Evolutionary conservation across 2,329 filamentous ascomycete species (phyloP), one percentile per base, ranked within the genome.

Genomic region (Keithomyces neogunnii): DNA sequence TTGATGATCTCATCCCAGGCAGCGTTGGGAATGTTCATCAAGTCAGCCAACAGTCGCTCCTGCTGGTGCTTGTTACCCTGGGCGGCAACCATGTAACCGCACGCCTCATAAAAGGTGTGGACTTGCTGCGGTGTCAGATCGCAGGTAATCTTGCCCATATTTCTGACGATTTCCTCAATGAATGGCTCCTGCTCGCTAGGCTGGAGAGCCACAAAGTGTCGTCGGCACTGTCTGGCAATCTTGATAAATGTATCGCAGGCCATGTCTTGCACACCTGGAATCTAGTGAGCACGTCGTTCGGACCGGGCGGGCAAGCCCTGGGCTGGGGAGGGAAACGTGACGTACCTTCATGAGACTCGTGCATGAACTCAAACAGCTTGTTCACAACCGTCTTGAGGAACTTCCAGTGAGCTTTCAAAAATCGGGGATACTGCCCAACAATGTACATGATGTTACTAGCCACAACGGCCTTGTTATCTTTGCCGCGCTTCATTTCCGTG

Each of bases 371-470:
- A 63, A 99, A 99, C 4, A 99, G 80, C 75, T 99, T 99, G 74
- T 99, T 99, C 64, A 99, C 93, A 19, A 99, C 93, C 2, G 93
- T 99, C 82, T 99, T 99, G 51, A 99, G 76, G 73, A 99, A 99
- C 69, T 99, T 99, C 93, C 93, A 99, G 69, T 99, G 93, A 1
- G 93, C 93, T 75, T 99, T 99, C 62, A 99, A 75, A 74, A 99
- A 99, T 26, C 93, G 88, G 38, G 93, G 93, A 66, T 99, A 99
- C 66, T 99, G 93, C 53, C 93, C 93, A 55, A 99, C 93, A 72
- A 99, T 99, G 69, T 99, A 99, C 93, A 99, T 99, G 64, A 99
- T 99, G 73, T 99, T 99, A 73, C 89, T 96, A 56, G 93, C 93
- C 40, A 99, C 93, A 8, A 99, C 93, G 10, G 93, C 93, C 69